phyloP scores from a whole-genome alignment of 2,329 filamentous ascomycete species.

The Harringtonia lauricola region DNA sequence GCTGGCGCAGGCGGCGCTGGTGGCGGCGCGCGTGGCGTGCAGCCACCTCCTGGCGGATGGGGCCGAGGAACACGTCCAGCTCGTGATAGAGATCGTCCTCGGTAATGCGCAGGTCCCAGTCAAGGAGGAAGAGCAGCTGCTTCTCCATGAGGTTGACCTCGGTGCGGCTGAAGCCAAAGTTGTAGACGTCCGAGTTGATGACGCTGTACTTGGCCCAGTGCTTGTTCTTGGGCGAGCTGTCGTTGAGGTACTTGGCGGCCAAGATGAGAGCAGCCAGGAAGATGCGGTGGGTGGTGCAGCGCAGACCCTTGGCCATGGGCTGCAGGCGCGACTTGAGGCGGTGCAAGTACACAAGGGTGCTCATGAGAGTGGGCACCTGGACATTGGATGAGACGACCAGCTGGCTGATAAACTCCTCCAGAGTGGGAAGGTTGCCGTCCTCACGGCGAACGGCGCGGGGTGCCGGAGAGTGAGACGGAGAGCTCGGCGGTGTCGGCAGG shows the following conservation, averaged over 20 bases:
- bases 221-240: slow-evolving; percentile 99
- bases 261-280: slow-evolving; percentile 81
- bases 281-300: slow-evolving; percentile 94
- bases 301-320: slow-evolving; percentile 89
- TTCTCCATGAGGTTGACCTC: slow-evolving; percentile 99
- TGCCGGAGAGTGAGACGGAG: slow-evolving; percentile 24
- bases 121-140: slow-evolving; percentile 86
- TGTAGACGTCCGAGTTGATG: slow-evolving; percentile 52
- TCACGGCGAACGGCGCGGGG: slow-evolving; percentile 32
- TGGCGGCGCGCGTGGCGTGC: slow-evolving; percentile 39
- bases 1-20: slow-evolving; percentile 23
- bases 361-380: slow-evolving; percentile 95
- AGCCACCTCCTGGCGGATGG: slow-evolving; percentile 56
- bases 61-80: slow-evolving; percentile 78
- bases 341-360: slow-evolving; percentile 84
- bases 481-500: slow-evolving; percentile 35
- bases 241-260: slow-evolving; percentile 94
- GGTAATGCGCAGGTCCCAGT: slow-evolving; percentile 85
- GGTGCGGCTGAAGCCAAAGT: slow-evolving; percentile 84
- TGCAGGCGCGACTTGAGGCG: slow-evolving; percentile 77
- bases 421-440: slow-evolving; percentile 55
- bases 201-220: slow-evolving; percentile 95
- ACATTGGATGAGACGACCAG: slow-evolving; percentile 90
- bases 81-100: slow-evolving; percentile 79
- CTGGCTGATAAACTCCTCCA: slow-evolving; percentile 86